Percentiles rank a stretch among this genome's conserved stretches.
These are phyloP conservation scores for Mycena polygramma DNA, from an alignment of 768 basidiomycete species.

Conservation along the genomic window DNA sequence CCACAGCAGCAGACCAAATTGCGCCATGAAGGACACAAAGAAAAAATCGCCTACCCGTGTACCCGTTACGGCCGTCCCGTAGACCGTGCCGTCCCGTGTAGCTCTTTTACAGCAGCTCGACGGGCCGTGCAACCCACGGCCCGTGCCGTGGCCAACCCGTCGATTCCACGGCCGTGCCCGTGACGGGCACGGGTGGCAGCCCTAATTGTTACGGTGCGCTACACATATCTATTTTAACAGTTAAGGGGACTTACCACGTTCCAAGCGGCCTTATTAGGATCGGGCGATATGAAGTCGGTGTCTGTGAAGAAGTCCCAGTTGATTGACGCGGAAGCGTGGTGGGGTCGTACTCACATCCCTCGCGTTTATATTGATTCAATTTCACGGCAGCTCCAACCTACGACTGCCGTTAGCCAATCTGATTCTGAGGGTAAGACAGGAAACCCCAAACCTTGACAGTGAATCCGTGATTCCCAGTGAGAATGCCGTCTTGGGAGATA, in stretches of 20 bases:
- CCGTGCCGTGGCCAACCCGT: no score
- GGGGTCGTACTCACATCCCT: conserved; percentile 49
- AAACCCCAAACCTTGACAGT: conserved; percentile 43
- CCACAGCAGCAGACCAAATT: no score
- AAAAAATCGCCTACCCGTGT: no score
- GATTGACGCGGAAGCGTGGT: not conserved
- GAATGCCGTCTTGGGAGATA: no score
- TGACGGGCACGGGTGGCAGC: no score
- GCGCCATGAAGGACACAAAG: no score
- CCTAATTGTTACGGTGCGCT: not conserved
- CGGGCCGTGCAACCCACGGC: no score
- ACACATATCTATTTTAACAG: not conserved
- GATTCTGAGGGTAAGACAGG: not conserved
- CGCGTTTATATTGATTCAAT: conserved; percentile 51
- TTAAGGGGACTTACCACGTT: conserved; percentile 61
- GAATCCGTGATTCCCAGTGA: conserved; percentile 46
- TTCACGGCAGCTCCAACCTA: conserved; percentile 58
- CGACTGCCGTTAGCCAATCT: no score
- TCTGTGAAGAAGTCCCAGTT: conserved; percentile 47
- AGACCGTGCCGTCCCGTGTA: no score
- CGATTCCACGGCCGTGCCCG: no score
- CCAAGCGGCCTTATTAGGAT: conserved; percentile 66
- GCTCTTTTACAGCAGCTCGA: no score
- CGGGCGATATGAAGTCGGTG: conserved; percentile 68
- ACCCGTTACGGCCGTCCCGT: no score